Evolutionary conservation across 768 basidiomycete species (phyloP).

Genomic region (Gloeophyllum trabeum): DNA sequence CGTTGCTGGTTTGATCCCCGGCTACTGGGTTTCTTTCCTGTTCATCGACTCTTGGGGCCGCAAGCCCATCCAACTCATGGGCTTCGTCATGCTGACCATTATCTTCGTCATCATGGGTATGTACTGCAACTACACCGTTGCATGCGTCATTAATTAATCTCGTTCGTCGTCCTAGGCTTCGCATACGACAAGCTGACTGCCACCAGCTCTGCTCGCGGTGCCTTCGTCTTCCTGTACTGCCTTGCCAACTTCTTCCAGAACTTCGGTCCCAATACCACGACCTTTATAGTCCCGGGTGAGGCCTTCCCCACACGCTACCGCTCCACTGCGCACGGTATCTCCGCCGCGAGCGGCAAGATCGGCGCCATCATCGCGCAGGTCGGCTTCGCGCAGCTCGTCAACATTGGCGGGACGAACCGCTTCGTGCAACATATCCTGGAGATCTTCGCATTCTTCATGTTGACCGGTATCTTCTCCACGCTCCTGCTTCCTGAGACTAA

Average conservation of each 20-base stretch:
- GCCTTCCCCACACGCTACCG: constrained; percentile 84
- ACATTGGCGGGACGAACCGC: constrained; percentile 52
- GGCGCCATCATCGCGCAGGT: constrained; percentile 78
- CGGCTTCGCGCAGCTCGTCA: constrained; percentile 55
- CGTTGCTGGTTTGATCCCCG: constrained; percentile 72
- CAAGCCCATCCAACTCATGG: constrained; percentile 74
- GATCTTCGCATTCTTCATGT: constrained; percentile 80
- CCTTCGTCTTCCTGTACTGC: constrained; percentile 77
- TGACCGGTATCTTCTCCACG: constrained; percentile 76
- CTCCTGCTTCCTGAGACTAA: constrained; percentile 76
- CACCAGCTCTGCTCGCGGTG: constrained; percentile 29
- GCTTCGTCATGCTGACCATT: constrained; percentile 55
- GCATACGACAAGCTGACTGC: constrained; percentile 47
- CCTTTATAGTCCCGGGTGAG: constrained; percentile 76
- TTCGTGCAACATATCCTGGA: constrained; percentile 67
- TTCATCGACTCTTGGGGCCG: constrained; percentile 74
- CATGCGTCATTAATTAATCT: neutral
- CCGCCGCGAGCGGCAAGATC: constrained; percentile 73
- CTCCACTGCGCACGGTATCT: constrained; percentile 77
- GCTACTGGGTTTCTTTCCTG: constrained; percentile 56
- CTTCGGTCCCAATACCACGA: constrained; percentile 75
- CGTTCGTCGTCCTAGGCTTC: constrained; percentile 35
- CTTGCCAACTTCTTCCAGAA: constrained; percentile 89
- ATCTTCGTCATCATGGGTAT: constrained; percentile 63
- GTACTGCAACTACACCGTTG: constrained; percentile 9